A percentile compares a stretch with the other conserved stretches of the same genome.
These are phyloP conservation scores for Xylogone sp. DNA, from an alignment of 2,329 filamentous ascomycete genomes.

Conservation along the genomic window DNA sequence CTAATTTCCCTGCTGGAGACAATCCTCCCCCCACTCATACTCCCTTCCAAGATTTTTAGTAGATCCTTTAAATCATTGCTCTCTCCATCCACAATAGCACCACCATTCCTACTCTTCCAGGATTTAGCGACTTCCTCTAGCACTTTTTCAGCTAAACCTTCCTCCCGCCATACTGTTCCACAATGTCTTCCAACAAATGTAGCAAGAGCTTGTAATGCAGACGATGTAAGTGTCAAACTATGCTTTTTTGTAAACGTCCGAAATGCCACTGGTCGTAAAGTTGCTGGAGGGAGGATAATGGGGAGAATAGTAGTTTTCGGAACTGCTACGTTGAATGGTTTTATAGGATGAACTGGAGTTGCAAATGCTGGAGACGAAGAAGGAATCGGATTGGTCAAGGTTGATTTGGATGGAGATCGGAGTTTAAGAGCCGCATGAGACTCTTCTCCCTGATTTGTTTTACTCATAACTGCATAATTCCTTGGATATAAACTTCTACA, in stretches of 20 bases:
- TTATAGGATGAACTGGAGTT: constrained; percentile 77
- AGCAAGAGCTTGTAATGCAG: constrained; percentile 79
- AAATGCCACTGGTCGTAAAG: constrained; percentile 85
- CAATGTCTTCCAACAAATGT: constrained; percentile 91
- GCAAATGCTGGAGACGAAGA: constrained; percentile 90
- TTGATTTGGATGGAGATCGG: constrained; percentile 20
- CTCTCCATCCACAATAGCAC: constrained; percentile 84
- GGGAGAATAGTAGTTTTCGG: constrained; percentile 60
- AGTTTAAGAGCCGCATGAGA: constrained; percentile 24
- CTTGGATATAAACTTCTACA: not conserved
- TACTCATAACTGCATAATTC: constrained; percentile 17
- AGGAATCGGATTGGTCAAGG: constrained; percentile 57
- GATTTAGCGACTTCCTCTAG: constrained; percentile 85
- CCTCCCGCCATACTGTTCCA: constrained; percentile 93
- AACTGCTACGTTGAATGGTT: constrained; percentile 44
- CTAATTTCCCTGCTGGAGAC: constrained; percentile 50
- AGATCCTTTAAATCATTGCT: constrained; percentile 76
- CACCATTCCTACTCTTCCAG: constrained; percentile 88
- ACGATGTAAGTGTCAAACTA: constrained; percentile 85
- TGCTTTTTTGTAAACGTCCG: constrained; percentile 97
- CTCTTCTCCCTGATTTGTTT: constrained; percentile 17
- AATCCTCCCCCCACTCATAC: constrained; percentile 81
- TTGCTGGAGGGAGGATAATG: constrained; percentile 83
- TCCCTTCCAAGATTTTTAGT: constrained; percentile 77
- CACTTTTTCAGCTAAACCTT: constrained; percentile 87